Base-by-base conservation (phyloP, 2,329 filamentous ascomycete genomes). In the Rhexocercosporidium sp. region DNA sequence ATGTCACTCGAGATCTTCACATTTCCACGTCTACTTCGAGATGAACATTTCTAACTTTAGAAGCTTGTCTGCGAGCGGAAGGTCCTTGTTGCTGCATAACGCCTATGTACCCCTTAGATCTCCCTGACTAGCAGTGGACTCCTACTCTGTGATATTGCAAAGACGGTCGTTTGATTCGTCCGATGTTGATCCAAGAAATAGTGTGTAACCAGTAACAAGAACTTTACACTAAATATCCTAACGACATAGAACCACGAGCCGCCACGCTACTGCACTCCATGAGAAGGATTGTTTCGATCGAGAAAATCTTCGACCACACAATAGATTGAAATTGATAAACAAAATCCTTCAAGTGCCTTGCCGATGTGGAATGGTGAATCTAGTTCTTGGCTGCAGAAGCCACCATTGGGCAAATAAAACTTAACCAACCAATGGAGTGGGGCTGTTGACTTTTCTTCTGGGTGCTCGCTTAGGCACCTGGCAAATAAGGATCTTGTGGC, bases 201-300 rank as follows among this genome's bases (percentile, higher is more conserved):
- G 44, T 16, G 56, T 59, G 56, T 59, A 59, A 44, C 54, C 31
- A 22, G 6, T 12, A 56, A 16, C 14, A 16, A 54, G 27, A 9
- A 3, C 31, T 16, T 8, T 31, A 31, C 31, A 22, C 56, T 12
- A 16, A 39, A 9, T 5, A 41, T 12, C 54, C 16, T 37, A 20
- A 53, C 54, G 5, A 34, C 16, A 5, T 8, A 9, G 31, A 1
- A 59, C 12, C 3, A 59, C n/a, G 12, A 44, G 14, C 34, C 34
- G 56, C 56, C 20, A 59, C 22, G 34, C 39, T 59, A 41, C 39
- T 59, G 39, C 56, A 59, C 22, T 41, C 25, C 56, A 44, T 5
- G 16, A 3, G 34, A 22, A 29, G 37, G 39, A 27, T 18, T 9
- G 29, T 34, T 54, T 37, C 7, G 20, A 56, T 34, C 8, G 8